Percentiles rank a stretch among this genome's conserved stretches.
These are phyloP conservation scores for Nyssa sinensis DNA, from an alignment of 148 eudicot genomes.

Conservation along the genomic window DNA sequence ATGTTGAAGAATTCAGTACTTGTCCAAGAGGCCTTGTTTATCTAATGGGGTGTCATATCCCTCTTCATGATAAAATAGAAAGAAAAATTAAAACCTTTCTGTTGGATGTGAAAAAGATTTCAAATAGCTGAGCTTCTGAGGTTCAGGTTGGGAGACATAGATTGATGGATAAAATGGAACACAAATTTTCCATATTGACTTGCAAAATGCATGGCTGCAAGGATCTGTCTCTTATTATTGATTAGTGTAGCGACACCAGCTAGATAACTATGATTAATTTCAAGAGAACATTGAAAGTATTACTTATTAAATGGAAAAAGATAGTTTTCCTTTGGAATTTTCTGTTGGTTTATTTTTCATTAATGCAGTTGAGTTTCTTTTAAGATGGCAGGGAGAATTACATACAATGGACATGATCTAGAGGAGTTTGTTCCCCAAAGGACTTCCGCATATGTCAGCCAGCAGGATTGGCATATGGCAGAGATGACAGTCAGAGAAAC, in stretches of 20 bases:
- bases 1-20: not conserved
- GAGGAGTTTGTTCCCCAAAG: conserved; percentile 84
- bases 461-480: conserved; percentile 84
- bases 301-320: too few relatives aligned
- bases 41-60: not conserved
- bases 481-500: conserved; percentile 95
- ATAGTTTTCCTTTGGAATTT: not conserved
- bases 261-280: not conserved
- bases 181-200: too few relatives aligned
- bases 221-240: too few relatives aligned
- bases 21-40: conserved; percentile 2
- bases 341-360: conserved; percentile 7
- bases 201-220: too few relatives aligned
- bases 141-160: too few relatives aligned
- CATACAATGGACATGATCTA: conserved; percentile 73
- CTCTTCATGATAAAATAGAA: too few relatives aligned
- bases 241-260: not conserved
- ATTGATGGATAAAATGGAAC: too few relatives aligned
- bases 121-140: too few relatives aligned
- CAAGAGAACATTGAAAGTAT: not conserved
- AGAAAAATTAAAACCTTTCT: too few relatives aligned
- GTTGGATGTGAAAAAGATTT: too few relatives aligned
- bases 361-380: conserved; percentile 27
- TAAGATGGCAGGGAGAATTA: conserved; percentile 76
- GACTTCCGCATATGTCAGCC: conserved; percentile 84